Conservation (phyloP, 371 early-diverging fungal genomes). For the Syncephalastrum sp. region DNA sequence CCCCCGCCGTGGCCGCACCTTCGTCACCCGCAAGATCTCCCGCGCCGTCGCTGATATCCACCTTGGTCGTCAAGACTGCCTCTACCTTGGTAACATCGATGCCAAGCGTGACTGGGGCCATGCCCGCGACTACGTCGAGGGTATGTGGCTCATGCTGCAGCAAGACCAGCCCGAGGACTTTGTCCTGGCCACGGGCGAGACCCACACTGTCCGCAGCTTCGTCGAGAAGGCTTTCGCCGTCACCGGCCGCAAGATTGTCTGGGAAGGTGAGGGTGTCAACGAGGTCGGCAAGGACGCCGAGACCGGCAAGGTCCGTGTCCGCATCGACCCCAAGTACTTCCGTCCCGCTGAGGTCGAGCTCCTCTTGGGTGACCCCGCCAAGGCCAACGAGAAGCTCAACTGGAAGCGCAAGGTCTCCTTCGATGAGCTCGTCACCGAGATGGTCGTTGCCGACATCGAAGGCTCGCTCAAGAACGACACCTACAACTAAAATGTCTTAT, state of each 20-base stretch:
- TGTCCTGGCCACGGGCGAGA: slow-evolving; percentile 82
- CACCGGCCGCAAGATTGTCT: slow-evolving; percentile 59
- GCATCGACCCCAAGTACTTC: slow-evolving; percentile 64
- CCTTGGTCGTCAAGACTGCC: slow-evolving; percentile 65
- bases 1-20: slow-evolving; percentile 79
- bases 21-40: slow-evolving; percentile 82
- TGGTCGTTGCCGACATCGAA: slow-evolving; percentile 26
- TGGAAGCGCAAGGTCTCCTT: slow-evolving; percentile 60
- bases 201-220: slow-evolving; percentile 77
- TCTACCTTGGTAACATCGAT: slow-evolving; percentile 80
- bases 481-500: slow-evolving; percentile 21
- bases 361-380: slow-evolving; percentile 65
- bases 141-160: slow-evolving; percentile 87
- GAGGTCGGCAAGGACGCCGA: slow-evolving; percentile 60
- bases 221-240: slow-evolving; percentile 76
- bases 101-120: slow-evolving; percentile 88
- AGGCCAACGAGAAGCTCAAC: slow-evolving; percentile 56
- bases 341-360: slow-evolving; percentile 75
- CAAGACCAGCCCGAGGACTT: slow-evolving; percentile 78
- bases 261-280: slow-evolving; percentile 64
- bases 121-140: slow-evolving; percentile 81
- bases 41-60: slow-evolving; percentile 77
- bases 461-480: slow-evolving; percentile 38
- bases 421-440: slow-evolving; percentile 58
- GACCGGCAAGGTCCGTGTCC: slow-evolving; percentile 56